Conservation (phyloP, 1,139 yeast genomes). For the Lodderomyces oxycetoniae region DNA sequence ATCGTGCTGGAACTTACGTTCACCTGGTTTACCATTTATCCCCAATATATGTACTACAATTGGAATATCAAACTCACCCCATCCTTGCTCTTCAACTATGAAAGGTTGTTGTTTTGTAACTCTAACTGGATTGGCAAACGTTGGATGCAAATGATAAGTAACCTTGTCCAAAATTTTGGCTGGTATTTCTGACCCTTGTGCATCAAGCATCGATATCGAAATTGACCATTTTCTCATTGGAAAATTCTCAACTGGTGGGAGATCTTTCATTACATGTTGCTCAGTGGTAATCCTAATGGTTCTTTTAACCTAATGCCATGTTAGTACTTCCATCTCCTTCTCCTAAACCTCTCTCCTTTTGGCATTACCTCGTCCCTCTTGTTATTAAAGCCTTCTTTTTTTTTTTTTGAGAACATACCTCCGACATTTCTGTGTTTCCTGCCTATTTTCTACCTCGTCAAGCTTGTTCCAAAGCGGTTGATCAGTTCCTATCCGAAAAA, state of each 20-base stretch:
- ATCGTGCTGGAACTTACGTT: conserved; percentile 80
- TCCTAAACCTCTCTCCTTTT: too few relatives aligned
- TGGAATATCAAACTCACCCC: conserved; percentile 97
- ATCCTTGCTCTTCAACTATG: conserved; percentile 86
- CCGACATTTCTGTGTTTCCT: too few relatives aligned
- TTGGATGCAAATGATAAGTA: conserved; percentile 90
- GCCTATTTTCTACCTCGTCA: too few relatives aligned
- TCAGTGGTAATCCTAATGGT: conserved; percentile 84
- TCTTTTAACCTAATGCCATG: conserved; percentile 74
- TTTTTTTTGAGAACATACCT: too few relatives aligned
- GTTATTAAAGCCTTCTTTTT: too few relatives aligned
- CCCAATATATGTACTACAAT: conserved; percentile 68
- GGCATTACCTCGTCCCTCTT: too few relatives aligned
- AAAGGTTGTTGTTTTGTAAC: conserved; percentile 83
- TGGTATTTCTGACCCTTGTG: conserved; percentile 76
- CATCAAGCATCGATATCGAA: conserved; percentile 68
- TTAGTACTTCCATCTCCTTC: too few relatives aligned
- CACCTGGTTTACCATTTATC: conserved; percentile 75
- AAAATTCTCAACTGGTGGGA: conserved; percentile 83
- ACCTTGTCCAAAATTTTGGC: conserved; percentile 90
- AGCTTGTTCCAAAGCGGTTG: too few relatives aligned
- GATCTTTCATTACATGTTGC: conserved; percentile 78
- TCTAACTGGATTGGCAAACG: conserved; percentile 85
- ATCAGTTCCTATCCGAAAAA: too few relatives aligned
- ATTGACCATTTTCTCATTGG: conserved; percentile 97